Evolutionary conservation across 106 monocot species (phyloP).

Genomic region (Dendrobium huoshanense): DNA sequence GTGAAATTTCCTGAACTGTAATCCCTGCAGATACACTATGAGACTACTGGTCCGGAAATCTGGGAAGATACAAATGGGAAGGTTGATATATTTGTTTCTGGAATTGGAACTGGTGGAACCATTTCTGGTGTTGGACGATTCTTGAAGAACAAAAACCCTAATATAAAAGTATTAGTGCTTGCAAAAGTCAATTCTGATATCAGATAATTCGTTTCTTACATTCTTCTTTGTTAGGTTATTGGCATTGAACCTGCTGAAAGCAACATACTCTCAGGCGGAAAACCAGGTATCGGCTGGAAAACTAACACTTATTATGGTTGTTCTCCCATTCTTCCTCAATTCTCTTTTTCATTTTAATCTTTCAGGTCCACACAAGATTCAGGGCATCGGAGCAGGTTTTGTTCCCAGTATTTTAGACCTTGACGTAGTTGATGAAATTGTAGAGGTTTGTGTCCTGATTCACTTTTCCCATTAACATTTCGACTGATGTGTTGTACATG

Average conservation of each 20-base stretch:
- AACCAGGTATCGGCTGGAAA: conserved; percentile 59
- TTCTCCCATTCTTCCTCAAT: not conserved
- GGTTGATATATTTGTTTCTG: conserved; percentile 89
- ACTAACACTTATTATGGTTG: not conserved
- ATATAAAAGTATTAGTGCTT: conserved; percentile 54
- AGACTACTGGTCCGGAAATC: conserved; percentile 96
- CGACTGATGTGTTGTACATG: not conserved
- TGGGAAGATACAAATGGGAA: conserved; percentile 96
- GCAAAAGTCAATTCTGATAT: not conserved
- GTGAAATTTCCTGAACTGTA: not conserved
- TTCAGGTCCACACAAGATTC: conserved; percentile 98
- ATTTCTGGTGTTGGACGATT: conserved; percentile 85
- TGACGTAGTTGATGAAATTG: conserved; percentile 79
- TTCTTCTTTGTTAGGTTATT: conserved; percentile 52
- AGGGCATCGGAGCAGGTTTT: conserved; percentile 97
- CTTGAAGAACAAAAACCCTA: conserved; percentile 81
- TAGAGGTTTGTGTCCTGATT: conserved; percentile 52
- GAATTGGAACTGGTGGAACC: conserved; percentile 97
- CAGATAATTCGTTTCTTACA: not conserved
- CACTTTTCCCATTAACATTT: not conserved
- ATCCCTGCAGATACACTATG: conserved; percentile 66
- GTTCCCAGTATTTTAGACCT: conserved; percentile 76
- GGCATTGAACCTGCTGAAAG: conserved; percentile 96
- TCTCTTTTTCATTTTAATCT: conserved; percentile 1
- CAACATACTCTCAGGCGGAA: conserved; percentile 92